Evolutionary conservation across 495 filamentous ascomycete species (phyloP), one percentile per base, ranked within the genome.

Genomic region (Penicillium alfredii): DNA sequence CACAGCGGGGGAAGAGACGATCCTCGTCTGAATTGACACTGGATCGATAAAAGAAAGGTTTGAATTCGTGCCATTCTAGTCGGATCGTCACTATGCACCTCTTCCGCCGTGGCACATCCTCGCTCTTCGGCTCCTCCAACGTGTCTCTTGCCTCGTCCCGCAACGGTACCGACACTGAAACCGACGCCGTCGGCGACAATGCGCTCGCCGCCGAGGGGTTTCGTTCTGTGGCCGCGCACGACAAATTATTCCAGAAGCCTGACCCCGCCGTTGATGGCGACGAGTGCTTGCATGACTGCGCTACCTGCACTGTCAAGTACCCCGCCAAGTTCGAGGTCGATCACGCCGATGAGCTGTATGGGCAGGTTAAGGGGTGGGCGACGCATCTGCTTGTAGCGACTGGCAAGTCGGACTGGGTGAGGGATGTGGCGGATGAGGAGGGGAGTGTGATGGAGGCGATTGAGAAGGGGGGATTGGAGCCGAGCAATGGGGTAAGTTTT

Each of bases 361-460:
- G 92, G 3, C 69, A 84, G 29, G 76, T 97, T 23, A 88, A 92
- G 44, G 86, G 81, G 7, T 98, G 87, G 82, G 77, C 77, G 34
- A 90, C 86, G 11, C 92, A 98, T 58, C 52, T 94, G 37, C 71
- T 98, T 24, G 87, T 98, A 11, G 92, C 90, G 8, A 98, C 92
- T 2, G 88, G 88, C 25, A 94, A 96, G 68, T 80, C 81, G 14
- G 93, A 98, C 63, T 98, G 92, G 92, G 81, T 89, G 47, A 64
- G 84, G 30, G 82, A 94, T 63, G 84, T 97, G 9, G 80, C 77
- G 28, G 85, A 97, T 48, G 92, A 97, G 66, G 76, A 79, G 60
- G 93, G 88, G 1, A 94, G 88, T 53, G 76, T 98, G 17, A 97
- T 98, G 92, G 80, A 93, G 65, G 93, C 89, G 6, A 77, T 97